phyloP scores from a whole-genome alignment of 108 stramenopile species.

The Pseudonitzschia multistriata region DNA sequence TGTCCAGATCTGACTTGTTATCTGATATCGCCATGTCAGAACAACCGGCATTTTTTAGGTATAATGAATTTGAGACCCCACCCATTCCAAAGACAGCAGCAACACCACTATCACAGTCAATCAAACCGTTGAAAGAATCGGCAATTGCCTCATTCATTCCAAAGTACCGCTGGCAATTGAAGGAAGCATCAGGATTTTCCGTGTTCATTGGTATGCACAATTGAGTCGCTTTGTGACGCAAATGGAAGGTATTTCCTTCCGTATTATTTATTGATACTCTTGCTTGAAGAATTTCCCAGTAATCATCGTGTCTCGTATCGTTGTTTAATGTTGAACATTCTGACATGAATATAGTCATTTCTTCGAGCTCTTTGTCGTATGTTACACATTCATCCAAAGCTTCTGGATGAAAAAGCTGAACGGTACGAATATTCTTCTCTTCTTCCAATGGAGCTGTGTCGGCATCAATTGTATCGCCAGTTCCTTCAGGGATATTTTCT shows the following conservation, averaged over 20 bases:
- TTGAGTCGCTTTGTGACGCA: slow-evolving; percentile 20
- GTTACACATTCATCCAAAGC: slow-evolving; percentile 11
- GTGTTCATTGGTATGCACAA: slow-evolving; percentile 30
- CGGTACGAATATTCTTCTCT: slow-evolving; percentile 2
- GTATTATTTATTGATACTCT: background rate
- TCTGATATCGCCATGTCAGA: background rate
- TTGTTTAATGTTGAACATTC: background rate
- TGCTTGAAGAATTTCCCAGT: slow-evolving; percentile 19
- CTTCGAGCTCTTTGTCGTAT: background rate
- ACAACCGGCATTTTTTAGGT: slow-evolving; percentile 16
- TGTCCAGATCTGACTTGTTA: background rate
- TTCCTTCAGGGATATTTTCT: too few relatives aligned
- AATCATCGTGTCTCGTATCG: background rate
- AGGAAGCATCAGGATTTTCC: slow-evolving; percentile 12
- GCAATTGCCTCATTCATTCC: slow-evolving; percentile 20
- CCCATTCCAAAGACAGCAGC: slow-evolving; percentile 17
- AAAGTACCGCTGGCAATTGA: slow-evolving; percentile 10
- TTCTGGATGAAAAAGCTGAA: slow-evolving; percentile 1
- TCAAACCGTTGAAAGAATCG: slow-evolving; percentile 27
- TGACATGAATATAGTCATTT: background rate
- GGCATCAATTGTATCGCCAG: too few relatives aligned
- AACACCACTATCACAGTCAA: slow-evolving; percentile 7
- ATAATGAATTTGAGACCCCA: slow-evolving; percentile 1
- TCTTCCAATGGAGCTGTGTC: too few relatives aligned
- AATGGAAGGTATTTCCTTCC: background rate